Conservation (phyloP, 176 grass and related monocot species). For the Eleusine coracana region DNA sequence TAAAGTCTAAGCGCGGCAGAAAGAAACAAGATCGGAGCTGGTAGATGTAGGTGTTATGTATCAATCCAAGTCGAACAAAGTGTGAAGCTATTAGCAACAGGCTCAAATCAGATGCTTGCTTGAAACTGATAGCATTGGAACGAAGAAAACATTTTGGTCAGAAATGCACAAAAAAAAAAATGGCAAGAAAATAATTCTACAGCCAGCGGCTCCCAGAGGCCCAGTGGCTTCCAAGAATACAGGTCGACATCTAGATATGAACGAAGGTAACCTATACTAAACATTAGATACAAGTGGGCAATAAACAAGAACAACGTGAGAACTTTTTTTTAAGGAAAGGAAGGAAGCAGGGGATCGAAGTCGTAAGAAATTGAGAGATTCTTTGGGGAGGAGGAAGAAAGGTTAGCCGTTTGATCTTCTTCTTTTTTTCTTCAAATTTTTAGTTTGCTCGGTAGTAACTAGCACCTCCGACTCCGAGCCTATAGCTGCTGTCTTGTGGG, state of each 20-base stretch:
- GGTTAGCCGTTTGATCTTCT: constrained; percentile 42
- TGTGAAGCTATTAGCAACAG: neutral
- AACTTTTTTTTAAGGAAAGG: neutral
- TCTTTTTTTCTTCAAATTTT: neutral
- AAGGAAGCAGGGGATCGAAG: constrained; percentile 6
- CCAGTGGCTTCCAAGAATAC: constrained; percentile 13
- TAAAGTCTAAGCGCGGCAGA: constrained; percentile 19
- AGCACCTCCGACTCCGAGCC: neutral
- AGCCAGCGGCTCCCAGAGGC: neutral
- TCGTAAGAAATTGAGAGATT: constrained; percentile 39
- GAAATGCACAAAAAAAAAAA: constrained; percentile 7
- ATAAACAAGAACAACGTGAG: neutral
- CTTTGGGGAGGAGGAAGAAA: constrained; percentile 3
- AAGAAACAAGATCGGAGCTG: constrained; percentile 19
- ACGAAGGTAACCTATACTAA: neutral
- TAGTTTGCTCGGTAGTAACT: neutral
- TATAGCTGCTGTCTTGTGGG: neutral
- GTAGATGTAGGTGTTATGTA: constrained; percentile 20
- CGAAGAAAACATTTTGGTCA: neutral
- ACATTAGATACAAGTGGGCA: constrained; percentile 3
- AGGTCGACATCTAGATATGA: neutral
- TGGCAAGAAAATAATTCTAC: neutral
- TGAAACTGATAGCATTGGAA: neutral
- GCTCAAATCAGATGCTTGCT: constrained; percentile 21
- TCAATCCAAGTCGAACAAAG: constrained; percentile 21